Conservation (phyloP, 495 filamentous ascomycete genomes). For the Glarea lozoyensis region DNA sequence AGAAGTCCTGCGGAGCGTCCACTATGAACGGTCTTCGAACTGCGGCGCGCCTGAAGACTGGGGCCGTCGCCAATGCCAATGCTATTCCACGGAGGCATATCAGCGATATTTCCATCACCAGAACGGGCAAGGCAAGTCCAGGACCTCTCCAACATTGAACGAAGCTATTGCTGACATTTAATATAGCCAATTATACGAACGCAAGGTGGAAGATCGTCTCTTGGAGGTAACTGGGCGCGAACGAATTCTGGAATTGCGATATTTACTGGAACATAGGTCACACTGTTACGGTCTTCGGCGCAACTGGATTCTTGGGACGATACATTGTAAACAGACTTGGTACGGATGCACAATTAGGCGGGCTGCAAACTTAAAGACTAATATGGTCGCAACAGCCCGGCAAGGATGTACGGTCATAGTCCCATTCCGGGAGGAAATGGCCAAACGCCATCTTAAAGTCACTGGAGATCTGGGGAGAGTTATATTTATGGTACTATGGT, state of each 20-base stretch:
- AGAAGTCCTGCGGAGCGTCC: slow-evolving; percentile 23
- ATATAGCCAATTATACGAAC: slow-evolving; percentile 72
- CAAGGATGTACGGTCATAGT: slow-evolving; percentile 89
- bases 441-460: slow-evolving; percentile 92
- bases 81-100: slow-evolving; percentile 39
- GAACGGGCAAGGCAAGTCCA: slow-evolving; percentile 88
- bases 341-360: slow-evolving; percentile 29
- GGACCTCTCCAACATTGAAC: too few species aligned
- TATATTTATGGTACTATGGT: slow-evolving; percentile 60
- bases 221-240: slow-evolving; percentile 53
- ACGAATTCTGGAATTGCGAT: neutral
- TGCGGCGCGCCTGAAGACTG: slow-evolving; percentile 11
- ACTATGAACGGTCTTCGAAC: slow-evolving; percentile 20
- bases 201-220: slow-evolving; percentile 77
- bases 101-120: slow-evolving; percentile 74
- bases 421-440: slow-evolving; percentile 95
- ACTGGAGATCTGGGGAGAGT: slow-evolving; percentile 87
- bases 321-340: slow-evolving; percentile 97
- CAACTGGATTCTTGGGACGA: slow-evolving; percentile 88
- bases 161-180: too few species aligned
- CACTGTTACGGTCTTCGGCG: slow-evolving; percentile 95
- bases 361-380: slow-evolving; percentile 6
- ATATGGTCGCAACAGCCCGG: slow-evolving; percentile 48
- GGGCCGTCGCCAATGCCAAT: slow-evolving; percentile 11
- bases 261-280: slow-evolving; percentile 54